Evolutionary conservation across 805 yeast genomes (phyloP).

Genomic region (Clavispora phyllophila): DNA sequence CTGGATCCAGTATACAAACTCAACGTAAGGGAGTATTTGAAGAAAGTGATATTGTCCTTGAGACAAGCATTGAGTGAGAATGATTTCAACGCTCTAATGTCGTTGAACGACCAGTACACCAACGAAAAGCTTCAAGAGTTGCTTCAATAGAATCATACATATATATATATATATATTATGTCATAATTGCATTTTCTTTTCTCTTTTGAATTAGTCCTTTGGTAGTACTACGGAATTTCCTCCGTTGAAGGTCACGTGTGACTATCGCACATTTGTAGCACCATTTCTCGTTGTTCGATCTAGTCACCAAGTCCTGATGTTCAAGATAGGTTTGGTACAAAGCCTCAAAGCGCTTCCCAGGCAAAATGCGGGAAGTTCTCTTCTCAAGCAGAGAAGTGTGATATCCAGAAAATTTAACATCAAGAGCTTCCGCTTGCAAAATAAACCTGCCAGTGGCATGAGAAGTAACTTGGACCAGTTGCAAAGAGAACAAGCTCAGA

Average conservation of each 20-base stretch:
- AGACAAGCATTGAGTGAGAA: conserved; percentile 18
- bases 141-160: conserved; percentile 1
- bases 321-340: background rate
- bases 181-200: background rate
- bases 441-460: background rate
- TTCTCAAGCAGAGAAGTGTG: background rate
- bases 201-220: too few species aligned
- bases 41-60: conserved; percentile 22
- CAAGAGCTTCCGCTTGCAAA: background rate
- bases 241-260: background rate
- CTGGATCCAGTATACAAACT: conserved; percentile 38
- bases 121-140: conserved; percentile 25
- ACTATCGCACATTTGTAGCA: background rate
- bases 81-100: conserved; percentile 32
- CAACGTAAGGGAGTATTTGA: conserved; percentile 43
- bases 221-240: background rate
- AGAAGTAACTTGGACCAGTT: conserved; percentile 1
- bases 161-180: background rate
- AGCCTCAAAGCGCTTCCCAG: background rate
- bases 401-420: background rate
- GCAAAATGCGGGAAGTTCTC: background rate
- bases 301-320: too few species aligned
- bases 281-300: background rate
- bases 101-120: conserved; percentile 32
- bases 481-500: conserved; percentile 22